These are phyloP conservation scores for Tetradesmus lagerheimii DNA, from an alignment of 139 green algal genomes.

Conservation along the genomic window DNA sequence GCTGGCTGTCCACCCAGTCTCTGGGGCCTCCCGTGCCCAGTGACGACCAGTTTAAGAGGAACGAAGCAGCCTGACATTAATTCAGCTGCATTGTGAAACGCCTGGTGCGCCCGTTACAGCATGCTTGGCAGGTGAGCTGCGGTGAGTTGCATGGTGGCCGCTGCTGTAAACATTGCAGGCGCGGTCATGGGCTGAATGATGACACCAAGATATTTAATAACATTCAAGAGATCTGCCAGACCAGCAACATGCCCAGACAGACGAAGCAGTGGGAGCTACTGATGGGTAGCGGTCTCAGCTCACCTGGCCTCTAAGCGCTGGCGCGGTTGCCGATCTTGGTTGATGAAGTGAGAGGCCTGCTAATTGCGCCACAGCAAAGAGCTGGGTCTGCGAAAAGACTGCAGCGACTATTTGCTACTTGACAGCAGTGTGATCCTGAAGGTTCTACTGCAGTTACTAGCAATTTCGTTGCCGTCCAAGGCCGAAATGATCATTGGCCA, in stretches of 20 bases:
- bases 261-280: background rate
- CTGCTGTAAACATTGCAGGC: background rate
- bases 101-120: background rate
- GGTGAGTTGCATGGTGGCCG: background rate
- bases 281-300: background rate
- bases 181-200: background rate
- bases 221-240: background rate
- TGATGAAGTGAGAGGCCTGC: background rate
- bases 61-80: background rate
- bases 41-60: background rate
- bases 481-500: background rate
- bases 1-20: background rate
- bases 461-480: background rate
- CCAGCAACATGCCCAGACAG: background rate
- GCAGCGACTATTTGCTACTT: background rate
- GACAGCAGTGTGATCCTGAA: background rate
- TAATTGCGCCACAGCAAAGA: background rate
- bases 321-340: background rate
- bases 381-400: background rate
- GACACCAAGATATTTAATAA: no score
- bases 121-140: background rate
- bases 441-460: background rate
- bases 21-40: background rate
- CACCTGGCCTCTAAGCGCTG: background rate
- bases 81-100: background rate